These are phyloP conservation scores for Vicia sativa DNA, from an alignment of 306 rosid species.

Conservation along the genomic window DNA sequence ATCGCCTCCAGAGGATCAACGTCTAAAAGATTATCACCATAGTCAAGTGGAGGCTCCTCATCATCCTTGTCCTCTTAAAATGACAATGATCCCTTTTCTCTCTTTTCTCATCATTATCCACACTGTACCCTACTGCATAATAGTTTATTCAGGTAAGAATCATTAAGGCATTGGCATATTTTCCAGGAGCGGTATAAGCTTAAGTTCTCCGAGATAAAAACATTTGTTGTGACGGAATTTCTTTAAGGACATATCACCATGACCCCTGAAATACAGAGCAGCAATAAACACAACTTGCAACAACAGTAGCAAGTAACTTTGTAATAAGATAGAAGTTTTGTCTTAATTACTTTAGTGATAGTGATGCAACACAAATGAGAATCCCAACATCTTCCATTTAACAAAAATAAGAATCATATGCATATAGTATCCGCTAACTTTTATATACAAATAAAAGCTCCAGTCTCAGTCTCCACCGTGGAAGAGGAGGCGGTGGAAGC, in stretches of 20 bases:
- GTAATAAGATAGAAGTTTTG: background rate
- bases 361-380: no score
- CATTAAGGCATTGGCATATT: slow-evolving; percentile 99
- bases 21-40: slow-evolving; percentile 93
- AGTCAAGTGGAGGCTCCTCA: slow-evolving; percentile 96
- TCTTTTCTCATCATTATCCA: no score
- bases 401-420: no score
- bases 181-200: slow-evolving; percentile 91
- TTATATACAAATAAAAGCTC: slow-evolving; percentile 39
- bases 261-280: slow-evolving; percentile 65
- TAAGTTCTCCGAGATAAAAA: slow-evolving; percentile 96
- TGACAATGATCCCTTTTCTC: slow-evolving; percentile 98
- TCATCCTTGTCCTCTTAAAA: slow-evolving; percentile 99
- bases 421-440: no score
- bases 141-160: no score
- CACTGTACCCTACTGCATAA: no score
- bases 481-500: slow-evolving; percentile 54
- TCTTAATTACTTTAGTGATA: background rate
- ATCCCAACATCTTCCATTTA: no score
- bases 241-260: slow-evolving; percentile 99
- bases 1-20: no score
- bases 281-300: background rate
- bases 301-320: background rate
- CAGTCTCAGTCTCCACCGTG: slow-evolving; percentile 48
- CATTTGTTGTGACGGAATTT: slow-evolving; percentile 96